Percentiles rank a stretch among this genome's conserved stretches.
Evolutionary conservation across 2,329 filamentous ascomycete species (phyloP).

Genomic region (Botrytis fabae): DNA sequence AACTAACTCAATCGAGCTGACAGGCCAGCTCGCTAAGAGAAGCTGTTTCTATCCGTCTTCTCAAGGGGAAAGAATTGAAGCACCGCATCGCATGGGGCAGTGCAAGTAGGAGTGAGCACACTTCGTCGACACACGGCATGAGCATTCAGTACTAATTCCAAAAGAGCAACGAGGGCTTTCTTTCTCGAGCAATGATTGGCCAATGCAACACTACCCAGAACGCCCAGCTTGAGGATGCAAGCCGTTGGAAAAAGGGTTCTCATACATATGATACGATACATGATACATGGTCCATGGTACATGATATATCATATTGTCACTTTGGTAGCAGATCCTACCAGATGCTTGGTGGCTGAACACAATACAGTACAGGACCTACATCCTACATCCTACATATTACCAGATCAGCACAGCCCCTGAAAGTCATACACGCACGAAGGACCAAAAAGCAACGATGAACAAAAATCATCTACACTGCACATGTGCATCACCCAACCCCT

Average conservation of each 20-base stretch:
- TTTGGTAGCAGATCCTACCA: background rate
- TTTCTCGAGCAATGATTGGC: background rate
- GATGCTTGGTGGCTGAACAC: no score
- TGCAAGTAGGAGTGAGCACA: background rate
- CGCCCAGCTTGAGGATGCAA: background rate
- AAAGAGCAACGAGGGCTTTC: background rate
- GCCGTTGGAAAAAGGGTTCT: background rate
- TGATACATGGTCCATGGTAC: background rate
- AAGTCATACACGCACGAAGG: background rate
- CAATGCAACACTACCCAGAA: background rate
- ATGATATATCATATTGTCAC: background rate
- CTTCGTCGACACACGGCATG: background rate
- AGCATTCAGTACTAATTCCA: background rate
- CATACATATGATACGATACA: background rate
- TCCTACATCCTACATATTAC: background rate
- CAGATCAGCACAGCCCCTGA: background rate
- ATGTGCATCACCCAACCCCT: background rate
- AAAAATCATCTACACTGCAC: background rate
- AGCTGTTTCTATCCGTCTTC: background rate
- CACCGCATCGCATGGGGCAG: background rate
- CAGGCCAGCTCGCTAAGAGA: background rate
- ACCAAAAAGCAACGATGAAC: background rate
- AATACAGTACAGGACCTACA: no score
- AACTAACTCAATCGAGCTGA: background rate
- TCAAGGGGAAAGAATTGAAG: background rate